Base-by-base conservation (phyloP, 2,329 filamentous ascomycete genomes). In the Dichotomopilus funicola region DNA sequence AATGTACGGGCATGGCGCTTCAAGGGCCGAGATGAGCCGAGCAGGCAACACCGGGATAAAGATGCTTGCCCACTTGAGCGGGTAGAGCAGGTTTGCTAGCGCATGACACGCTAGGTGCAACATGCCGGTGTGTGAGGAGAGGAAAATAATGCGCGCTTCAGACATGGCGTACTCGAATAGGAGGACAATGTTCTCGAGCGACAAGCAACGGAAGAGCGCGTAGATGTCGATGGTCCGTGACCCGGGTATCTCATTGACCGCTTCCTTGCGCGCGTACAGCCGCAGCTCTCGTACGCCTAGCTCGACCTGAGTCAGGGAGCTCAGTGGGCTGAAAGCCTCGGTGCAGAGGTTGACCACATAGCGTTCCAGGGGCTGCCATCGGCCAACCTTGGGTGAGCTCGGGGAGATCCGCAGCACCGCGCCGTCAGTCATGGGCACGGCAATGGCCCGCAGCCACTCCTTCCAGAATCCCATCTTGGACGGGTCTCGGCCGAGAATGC, bases 341-440 rank as follows among this genome's bases (percentile, higher is more conserved):
- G 91, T 91, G 72, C 94, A 99, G 37, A 99, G 78, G 69, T 97
- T 97, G 73, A 97, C 87, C 37, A 99, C 91, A 70, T 97, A 99
- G 67, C 91, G 86, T 74, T 99, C 94, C 58, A 99, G 75, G 11
- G 94, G 94, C 70, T 96, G 92, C 94, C 94, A 99, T 67, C 91
- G 84, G 45, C 94, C 94, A 61, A 96, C 85, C 65, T 85, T 89
- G 10, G 94, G 91, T 5, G 92, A 97, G 71, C 87, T 95, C 8
- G 89, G 78, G 6, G 94, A 90, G 6, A 99, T 85, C 55, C 91
- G 82, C 62, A 94, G 74, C 35, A 99, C 78, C 11, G 80, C 84
- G 19, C 92, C 90, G 67, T 95, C 91, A 1, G 86, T 91, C 94
- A 97, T 99, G 34, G 94, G 94, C 27, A 96, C 89, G n/a, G 94